These are phyloP conservation scores for Monosporascus sp. DNA, from an alignment of 2,329 filamentous ascomycete species.

Conservation along the genomic window DNA sequence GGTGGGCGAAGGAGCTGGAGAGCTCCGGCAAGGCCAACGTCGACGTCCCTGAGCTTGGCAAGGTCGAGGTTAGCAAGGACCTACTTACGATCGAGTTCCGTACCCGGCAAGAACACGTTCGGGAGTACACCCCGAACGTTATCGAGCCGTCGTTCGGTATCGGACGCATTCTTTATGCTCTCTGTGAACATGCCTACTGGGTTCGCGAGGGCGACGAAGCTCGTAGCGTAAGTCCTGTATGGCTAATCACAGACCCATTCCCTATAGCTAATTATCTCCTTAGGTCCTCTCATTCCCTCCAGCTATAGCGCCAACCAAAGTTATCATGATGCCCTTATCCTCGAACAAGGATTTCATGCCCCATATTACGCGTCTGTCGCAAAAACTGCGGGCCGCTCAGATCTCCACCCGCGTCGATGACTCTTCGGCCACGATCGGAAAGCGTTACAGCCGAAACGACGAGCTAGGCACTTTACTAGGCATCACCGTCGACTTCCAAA, in stretches of 20 bases:
- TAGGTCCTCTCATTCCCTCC: constrained; percentile 68
- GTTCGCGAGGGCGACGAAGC: constrained; percentile 77
- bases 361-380: constrained; percentile 66
- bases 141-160: constrained; percentile 98
- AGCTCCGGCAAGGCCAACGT: constrained; percentile 71
- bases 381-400: constrained; percentile 68
- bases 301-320: constrained; percentile 86
- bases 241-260: constrained; percentile 3
- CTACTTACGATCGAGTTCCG: constrained; percentile 79
- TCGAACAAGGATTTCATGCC: constrained; percentile 75
- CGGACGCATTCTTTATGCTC: constrained; percentile 84
- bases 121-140: constrained; percentile 92
- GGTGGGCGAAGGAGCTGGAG: constrained; percentile 68
- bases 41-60: constrained; percentile 66
- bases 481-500: constrained; percentile 95
- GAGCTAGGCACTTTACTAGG: constrained; percentile 92
- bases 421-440: constrained; percentile 87
- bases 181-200: constrained; percentile 97
- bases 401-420: constrained; percentile 85
- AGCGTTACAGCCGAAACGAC: constrained; percentile 91
- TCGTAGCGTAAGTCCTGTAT: constrained; percentile 64
- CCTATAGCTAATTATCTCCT: constrained; percentile 1
- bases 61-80: constrained; percentile 74
- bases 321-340: constrained; percentile 85
- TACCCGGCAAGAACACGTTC: constrained; percentile 73